These are phyloP conservation scores for Eucommia ulmoides DNA, from an alignment of 257 asterid genomes.

Conservation along the genomic window DNA sequence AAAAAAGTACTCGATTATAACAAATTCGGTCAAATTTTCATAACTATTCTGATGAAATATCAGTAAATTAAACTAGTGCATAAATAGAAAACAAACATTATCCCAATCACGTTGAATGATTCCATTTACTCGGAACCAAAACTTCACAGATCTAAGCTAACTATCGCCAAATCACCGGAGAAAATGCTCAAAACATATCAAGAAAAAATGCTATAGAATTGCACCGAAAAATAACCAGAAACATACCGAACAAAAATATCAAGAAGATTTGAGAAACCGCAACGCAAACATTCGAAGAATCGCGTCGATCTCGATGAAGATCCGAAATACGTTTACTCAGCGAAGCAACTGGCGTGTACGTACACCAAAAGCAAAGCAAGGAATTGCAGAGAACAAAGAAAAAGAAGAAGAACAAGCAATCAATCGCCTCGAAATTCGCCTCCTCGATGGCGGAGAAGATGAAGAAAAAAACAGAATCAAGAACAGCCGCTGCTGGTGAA, in stretches of 20 bases:
- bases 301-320: not conserved
- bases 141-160: slow-evolving; percentile 25
- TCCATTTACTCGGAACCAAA: slow-evolving; percentile 1
- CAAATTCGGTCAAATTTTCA: not conserved
- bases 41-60: not conserved
- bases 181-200: slow-evolving; percentile 1
- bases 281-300: not conserved
- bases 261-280: not conserved
- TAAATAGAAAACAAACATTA: not conserved
- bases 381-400: slow-evolving; percentile 30
- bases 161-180: slow-evolving; percentile 10
- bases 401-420: slow-evolving; percentile 28
- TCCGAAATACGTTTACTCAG: not conserved
- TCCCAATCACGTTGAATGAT: not conserved
- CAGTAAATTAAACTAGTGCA: not conserved
- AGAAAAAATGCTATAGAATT: slow-evolving; percentile 5
- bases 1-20: too few relatives aligned
- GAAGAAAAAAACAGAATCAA: not conserved
- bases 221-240: slow-evolving; percentile 6
- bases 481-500: too few relatives aligned
- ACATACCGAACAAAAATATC: slow-evolving; percentile 6
- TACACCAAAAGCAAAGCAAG: slow-evolving; percentile 54
- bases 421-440: slow-evolving; percentile 35
- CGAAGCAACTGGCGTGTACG: slow-evolving; percentile 20
- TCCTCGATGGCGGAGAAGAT: slow-evolving; percentile 30